Percentiles rank a stretch among this genome's conserved stretches.
Conservation (phyloP, 148 eudicot species). For the Polygonum aviculare region DNA sequence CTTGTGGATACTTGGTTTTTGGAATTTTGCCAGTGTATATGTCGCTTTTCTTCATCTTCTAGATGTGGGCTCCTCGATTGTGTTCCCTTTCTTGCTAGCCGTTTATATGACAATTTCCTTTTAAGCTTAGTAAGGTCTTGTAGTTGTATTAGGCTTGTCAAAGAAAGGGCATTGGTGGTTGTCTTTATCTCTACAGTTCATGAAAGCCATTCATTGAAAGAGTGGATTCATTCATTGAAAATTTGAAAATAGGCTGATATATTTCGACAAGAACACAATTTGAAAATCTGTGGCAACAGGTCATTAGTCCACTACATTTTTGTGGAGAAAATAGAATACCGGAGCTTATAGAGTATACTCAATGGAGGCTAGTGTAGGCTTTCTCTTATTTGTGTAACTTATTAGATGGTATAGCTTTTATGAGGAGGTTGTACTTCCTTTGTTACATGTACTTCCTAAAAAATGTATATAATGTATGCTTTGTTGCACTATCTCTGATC, state of each 20-base stretch:
- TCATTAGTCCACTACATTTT: neutral
- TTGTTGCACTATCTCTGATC: neutral
- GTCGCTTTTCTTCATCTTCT: neutral
- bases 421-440: neutral
- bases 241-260: neutral
- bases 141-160: neutral
- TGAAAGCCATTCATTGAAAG: neutral
- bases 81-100: neutral
- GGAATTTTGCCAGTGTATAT: neutral
- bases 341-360: neutral
- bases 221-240: neutral
- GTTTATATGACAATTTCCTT: neutral
- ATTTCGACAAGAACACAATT: neutral
- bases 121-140: neutral
- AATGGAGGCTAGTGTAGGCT: neutral
- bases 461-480: neutral
- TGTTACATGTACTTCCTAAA: neutral
- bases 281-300: neutral
- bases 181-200: neutral
- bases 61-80: neutral
- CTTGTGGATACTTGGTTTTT: neutral
- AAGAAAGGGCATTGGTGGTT: neutral
- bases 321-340: neutral
- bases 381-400: neutral
- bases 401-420: neutral